A percentile compares a stretch with the other conserved stretches of the same genome.
Evolutionary conservation across 306 rosid genomes (phyloP).

Genomic region (Cicer chorassanicum): DNA sequence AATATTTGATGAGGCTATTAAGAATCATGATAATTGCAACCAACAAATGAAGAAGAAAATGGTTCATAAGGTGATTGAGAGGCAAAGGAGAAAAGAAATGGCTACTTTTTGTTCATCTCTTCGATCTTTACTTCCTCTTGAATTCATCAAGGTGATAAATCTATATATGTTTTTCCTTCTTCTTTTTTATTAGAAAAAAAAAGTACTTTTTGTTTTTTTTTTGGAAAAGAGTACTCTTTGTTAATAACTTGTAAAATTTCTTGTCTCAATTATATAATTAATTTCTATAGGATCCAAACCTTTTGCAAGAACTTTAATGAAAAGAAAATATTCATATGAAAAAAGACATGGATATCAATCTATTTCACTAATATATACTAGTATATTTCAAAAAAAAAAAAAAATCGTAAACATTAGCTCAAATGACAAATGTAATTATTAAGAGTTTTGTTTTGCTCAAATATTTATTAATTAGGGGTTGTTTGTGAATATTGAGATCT

Average conservation of each 20-base stretch:
- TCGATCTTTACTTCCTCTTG: slow-evolving; percentile 63
- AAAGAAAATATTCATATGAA: no score
- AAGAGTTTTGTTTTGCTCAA: no score
- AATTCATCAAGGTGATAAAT: slow-evolving; percentile 55
- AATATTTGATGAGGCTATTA: not conserved
- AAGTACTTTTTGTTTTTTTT: not conserved
- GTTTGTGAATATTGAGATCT: no score
- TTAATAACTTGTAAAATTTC: not conserved
- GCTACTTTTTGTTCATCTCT: slow-evolving; percentile 59
- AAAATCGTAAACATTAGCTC: no score
- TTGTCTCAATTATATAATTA: no score
- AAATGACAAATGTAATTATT: no score
- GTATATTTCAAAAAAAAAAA: no score
- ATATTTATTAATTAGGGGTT: no score
- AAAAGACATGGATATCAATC: no score
- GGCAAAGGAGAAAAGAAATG: slow-evolving; percentile 81
- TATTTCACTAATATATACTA: no score
- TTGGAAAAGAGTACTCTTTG: not conserved
- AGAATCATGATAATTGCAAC: slow-evolving; percentile 26
- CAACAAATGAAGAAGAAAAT: slow-evolving; percentile 42
- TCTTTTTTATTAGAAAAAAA: not conserved
- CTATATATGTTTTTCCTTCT: not conserved
- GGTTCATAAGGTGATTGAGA: slow-evolving; percentile 68
- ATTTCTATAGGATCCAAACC: no score
- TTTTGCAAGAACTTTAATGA: no score